Conservation (phyloP, 176 grass and related monocot species). For the Guadua angustifolia region DNA sequence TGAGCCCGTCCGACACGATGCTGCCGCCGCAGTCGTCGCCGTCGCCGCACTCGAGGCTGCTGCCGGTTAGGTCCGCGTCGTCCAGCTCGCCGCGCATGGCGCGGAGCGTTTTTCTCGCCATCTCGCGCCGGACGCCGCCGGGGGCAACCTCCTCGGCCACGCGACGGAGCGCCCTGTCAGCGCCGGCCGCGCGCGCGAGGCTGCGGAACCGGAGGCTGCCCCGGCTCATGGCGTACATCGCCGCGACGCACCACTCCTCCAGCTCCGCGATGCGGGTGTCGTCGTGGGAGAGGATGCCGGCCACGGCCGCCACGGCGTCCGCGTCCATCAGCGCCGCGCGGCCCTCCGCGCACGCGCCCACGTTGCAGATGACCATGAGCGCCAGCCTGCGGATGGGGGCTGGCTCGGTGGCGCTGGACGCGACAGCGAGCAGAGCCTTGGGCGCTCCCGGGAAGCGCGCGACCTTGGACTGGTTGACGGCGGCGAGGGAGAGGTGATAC, state of each 20-base stretch:
- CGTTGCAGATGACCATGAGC: conserved; percentile 85
- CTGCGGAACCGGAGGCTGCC: conserved; percentile 78
- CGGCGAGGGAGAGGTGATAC: conserved; percentile 78
- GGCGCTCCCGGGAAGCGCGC: conserved; percentile 59
- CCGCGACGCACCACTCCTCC: conserved; percentile 75
- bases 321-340: conserved; percentile 79
- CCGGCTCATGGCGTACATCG: conserved; percentile 82
- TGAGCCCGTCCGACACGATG: conserved; percentile 77
- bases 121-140: conserved; percentile 63
- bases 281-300: conserved; percentile 49
- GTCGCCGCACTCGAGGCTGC: conserved; percentile 58
- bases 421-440: conserved; percentile 56
- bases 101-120: conserved; percentile 76
- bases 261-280: conserved; percentile 15
- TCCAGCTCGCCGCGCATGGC: conserved; percentile 59
- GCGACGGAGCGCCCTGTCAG: conserved; percentile 56
- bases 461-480: conserved; percentile 74
- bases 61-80: conserved; percentile 41
- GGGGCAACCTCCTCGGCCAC: conserved; percentile 53
- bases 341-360: conserved; percentile 64
- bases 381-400: conserved; percentile 57
- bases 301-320: conserved; percentile 54
- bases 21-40: conserved; percentile 62
- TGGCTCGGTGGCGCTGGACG: conserved; percentile 32
- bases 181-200: conserved; percentile 63